Conservation (phyloP, 169 alveolate species). For the Hepatocystis sp. region DNA sequence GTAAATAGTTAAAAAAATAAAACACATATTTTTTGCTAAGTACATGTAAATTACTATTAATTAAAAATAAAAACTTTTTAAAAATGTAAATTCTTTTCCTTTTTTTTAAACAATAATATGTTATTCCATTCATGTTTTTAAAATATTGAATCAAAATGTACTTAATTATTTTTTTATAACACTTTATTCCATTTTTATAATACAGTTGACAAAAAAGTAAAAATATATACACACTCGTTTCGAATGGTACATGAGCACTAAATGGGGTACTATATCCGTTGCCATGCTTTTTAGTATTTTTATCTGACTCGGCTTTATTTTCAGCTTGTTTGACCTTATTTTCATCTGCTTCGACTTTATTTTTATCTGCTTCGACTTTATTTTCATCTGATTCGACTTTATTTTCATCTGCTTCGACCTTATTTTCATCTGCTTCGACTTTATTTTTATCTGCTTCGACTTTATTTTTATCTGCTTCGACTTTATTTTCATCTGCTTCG, state of each 20-base stretch:
- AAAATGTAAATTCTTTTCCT: neutral
- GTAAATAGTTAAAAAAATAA: constrained; percentile 14
- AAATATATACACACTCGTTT: constrained; percentile 37
- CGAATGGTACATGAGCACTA: constrained; percentile 18
- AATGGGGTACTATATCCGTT: too few species aligned
- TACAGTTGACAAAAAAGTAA: constrained; percentile 11
- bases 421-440: too few species aligned
- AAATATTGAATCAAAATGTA: constrained; percentile 30
- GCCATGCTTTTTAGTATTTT: too few species aligned
- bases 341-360: too few species aligned
- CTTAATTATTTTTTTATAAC: constrained; percentile 28
- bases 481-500: too few species aligned
- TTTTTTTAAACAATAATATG: constrained; percentile 23
- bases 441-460: too few species aligned
- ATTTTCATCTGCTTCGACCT: too few species aligned
- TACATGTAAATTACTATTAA: constrained; percentile 16
- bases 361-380: too few species aligned
- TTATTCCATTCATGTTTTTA: constrained; percentile 6
- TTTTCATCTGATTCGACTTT: too few species aligned
- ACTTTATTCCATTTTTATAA: neutral
- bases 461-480: too few species aligned
- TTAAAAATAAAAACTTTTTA: constrained; percentile 29
- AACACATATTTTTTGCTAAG: constrained; percentile 12
- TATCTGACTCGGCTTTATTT: too few species aligned
- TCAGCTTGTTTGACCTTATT: too few species aligned